phyloP scores from a whole-genome alignment of 768 basidiomycete genomes.

The Xerocomellus dryophilus region DNA sequence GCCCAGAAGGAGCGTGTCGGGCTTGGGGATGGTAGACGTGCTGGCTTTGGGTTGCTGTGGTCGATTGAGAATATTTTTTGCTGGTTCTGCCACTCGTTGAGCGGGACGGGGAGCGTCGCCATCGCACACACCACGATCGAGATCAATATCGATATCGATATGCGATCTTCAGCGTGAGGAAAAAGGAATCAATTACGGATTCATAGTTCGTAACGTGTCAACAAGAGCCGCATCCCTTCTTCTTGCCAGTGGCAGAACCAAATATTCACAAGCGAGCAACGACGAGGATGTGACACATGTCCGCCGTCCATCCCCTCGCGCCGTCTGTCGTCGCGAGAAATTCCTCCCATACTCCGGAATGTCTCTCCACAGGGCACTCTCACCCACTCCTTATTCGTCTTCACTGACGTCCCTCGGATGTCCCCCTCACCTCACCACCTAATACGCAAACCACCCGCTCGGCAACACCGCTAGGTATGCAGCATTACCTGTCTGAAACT shows the following conservation, averaged over 20 bases:
- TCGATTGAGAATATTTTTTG: constrained; percentile 4
- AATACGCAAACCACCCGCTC: no score
- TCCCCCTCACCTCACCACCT: no score
- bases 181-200: neutral
- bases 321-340: neutral
- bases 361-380: no score
- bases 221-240: no score
- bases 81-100: neutral
- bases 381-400: no score
- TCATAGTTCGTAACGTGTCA: neutral
- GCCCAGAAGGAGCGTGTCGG: constrained; percentile 77
- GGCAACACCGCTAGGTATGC: no score
- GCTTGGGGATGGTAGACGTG: constrained; percentile 52
- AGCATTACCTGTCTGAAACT: no score
- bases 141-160: neutral
- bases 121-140: constrained; percentile 4
- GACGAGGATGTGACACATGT: no score
- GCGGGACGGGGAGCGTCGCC: neutral
- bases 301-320: neutral
- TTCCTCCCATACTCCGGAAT: constrained; percentile 15
- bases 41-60: constrained; percentile 11
- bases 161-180: neutral
- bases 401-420: no score
- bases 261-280: no score
- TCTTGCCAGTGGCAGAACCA: no score